phyloP scores from a whole-genome alignment of 106 monocot species.

The Triglochin maritima region DNA sequence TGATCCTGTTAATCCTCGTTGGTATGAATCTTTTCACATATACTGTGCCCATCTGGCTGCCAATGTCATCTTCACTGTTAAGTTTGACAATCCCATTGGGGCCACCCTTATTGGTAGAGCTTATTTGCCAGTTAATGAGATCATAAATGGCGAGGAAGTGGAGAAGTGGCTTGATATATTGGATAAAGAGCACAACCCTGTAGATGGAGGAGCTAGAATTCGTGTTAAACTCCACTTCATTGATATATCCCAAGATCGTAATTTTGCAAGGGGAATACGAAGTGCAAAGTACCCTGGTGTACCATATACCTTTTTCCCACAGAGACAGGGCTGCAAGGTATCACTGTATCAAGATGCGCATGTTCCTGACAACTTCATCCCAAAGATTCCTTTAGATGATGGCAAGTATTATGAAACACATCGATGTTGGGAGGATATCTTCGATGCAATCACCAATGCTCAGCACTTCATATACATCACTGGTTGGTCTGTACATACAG shows the following conservation, averaged over 20 bases:
- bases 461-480: constrained; percentile 57
- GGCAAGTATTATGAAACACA: constrained; percentile 48
- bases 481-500: constrained; percentile 67
- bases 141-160: constrained; percentile 35
- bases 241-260: constrained; percentile 38
- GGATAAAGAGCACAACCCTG: constrained; percentile 26
- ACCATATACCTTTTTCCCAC: constrained; percentile 62
- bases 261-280: constrained; percentile 40
- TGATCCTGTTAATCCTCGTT: constrained; percentile 45
- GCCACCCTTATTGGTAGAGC: constrained; percentile 51
- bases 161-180: constrained; percentile 60
- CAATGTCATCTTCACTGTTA: constrained; percentile 52
- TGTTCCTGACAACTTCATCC: constrained; percentile 50
- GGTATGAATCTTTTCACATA: constrained; percentile 72
- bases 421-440: constrained; percentile 72
- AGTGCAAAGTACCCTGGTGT: constrained; percentile 53
- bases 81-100: constrained; percentile 39
- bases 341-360: constrained; percentile 64
- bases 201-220: constrained; percentile 40
- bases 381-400: constrained; percentile 36
- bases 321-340: constrained; percentile 55
- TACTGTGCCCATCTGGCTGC: constrained; percentile 58
- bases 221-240: constrained; percentile 59
- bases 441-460: constrained; percentile 58
- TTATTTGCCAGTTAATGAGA: constrained; percentile 47